phyloP scores from a whole-genome alignment of 768 basidiomycete genomes.

The Rhodotorula graminis region DNA sequence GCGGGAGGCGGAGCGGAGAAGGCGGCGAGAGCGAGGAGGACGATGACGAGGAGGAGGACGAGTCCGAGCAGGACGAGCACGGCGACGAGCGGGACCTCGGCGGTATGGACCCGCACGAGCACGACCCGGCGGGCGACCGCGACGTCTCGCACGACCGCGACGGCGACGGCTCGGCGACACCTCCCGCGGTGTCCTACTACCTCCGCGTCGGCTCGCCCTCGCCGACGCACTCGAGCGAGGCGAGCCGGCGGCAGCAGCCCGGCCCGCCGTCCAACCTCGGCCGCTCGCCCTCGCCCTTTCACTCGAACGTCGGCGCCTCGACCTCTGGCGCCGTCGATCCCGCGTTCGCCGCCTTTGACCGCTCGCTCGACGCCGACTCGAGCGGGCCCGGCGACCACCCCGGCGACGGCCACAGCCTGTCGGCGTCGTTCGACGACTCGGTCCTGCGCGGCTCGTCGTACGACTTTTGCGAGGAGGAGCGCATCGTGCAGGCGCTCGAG shows the following conservation, averaged over 20 bases:
- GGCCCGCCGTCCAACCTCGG: background rate
- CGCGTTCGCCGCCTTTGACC: constrained; percentile 32
- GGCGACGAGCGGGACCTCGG: constrained; percentile 12
- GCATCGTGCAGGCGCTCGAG: constrained; percentile 41
- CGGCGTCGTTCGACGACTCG: constrained; percentile 7
- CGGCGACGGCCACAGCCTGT: constrained; percentile 5
- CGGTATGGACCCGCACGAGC: constrained; percentile 19
- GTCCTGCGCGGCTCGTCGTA: constrained; percentile 53
- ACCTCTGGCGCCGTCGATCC: constrained; percentile 4
- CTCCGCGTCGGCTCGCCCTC: constrained; percentile 34
- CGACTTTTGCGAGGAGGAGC: constrained; percentile 73
- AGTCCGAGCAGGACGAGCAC: constrained; percentile 1
- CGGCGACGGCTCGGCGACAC: constrained; percentile 9
- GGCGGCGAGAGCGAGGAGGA: constrained; percentile 3
- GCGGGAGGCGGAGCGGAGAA: background rate
- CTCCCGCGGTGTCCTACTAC: constrained; percentile 22
- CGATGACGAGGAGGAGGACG: constrained; percentile 2
- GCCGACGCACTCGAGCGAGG: background rate
- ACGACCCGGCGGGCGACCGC: background rate
- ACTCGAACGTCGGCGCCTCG: background rate
- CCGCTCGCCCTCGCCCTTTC: constrained; percentile 3
- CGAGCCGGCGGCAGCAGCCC: background rate
- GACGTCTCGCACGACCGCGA: background rate
- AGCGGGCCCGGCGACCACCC: background rate
- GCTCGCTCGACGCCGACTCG: background rate